These are phyloP conservation scores for Prunus salicina DNA, from an alignment of 306 rosid genomes.

Conservation along the genomic window DNA sequence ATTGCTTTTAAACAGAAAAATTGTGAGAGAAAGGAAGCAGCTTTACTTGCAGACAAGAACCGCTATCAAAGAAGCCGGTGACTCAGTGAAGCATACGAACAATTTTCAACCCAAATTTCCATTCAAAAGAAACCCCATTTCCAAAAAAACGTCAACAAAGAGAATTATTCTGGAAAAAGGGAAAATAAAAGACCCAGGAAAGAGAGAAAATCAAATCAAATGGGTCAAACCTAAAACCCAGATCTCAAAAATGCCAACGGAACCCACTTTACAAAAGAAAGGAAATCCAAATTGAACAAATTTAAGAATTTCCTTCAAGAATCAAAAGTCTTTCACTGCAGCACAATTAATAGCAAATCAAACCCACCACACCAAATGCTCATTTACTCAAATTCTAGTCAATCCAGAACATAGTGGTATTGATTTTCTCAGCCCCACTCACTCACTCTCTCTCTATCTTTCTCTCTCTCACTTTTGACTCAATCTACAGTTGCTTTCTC, in stretches of 20 bases:
- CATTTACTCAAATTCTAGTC: constrained; percentile 27
- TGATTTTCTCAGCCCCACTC: constrained; percentile 15
- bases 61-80: neutral
- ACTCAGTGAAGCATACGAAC: constrained; percentile 11
- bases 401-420: constrained; percentile 40
- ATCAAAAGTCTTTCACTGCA: constrained; percentile 14
- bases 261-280: constrained; percentile 16
- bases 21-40: neutral
- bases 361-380: constrained; percentile 37
- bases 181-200: constrained; percentile 9
- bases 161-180: neutral
- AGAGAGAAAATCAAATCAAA: constrained; percentile 18
- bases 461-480: constrained; percentile 22
- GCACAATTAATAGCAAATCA: constrained; percentile 36
- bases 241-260: constrained; percentile 60
- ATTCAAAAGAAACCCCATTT: constrained; percentile 17
- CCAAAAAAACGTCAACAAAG: neutral
- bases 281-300: constrained; percentile 6
- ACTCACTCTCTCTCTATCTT: neutral
- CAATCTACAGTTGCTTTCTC: constrained; percentile 4
- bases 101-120: constrained; percentile 13
- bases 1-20: neutral
- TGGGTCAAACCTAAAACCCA: constrained; percentile 59
- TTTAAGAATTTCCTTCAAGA: constrained; percentile 11
- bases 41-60: neutral